Conservation (phyloP, 768 basidiomycete species). For the Podaxis sp. region DNA sequence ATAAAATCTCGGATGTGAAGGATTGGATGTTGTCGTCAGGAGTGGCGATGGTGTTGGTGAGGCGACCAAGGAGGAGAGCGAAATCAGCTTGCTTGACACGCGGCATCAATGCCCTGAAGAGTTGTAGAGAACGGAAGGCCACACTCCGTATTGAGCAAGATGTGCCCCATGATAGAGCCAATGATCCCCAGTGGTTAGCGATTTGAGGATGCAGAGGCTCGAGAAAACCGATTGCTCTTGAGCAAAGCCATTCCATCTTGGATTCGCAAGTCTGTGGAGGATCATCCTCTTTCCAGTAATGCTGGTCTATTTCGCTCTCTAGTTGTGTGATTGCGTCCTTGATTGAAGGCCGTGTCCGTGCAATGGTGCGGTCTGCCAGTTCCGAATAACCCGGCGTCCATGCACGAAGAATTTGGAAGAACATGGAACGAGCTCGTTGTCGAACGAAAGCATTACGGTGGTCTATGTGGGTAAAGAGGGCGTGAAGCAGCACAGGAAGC, state of each 20-base stretch:
- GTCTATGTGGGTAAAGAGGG: constrained; percentile 78
- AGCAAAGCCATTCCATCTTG: constrained; percentile 67
- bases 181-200: constrained; percentile 70
- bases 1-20: constrained; percentile 80
- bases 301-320: constrained; percentile 50
- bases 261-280: constrained; percentile 46
- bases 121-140: constrained; percentile 85
- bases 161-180: constrained; percentile 82
- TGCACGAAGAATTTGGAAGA: constrained; percentile 80
- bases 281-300: constrained; percentile 76
- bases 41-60: constrained; percentile 80
- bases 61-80: constrained; percentile 72
- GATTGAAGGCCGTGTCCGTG: constrained; percentile 43
- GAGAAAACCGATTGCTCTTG: constrained; percentile 61
- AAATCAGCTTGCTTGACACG: constrained; percentile 67
- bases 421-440: constrained; percentile 66
- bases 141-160: constrained; percentile 81
- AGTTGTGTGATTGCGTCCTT: constrained; percentile 48
- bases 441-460: constrained; percentile 69
- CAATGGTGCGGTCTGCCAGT: constrained; percentile 51
- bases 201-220: constrained; percentile 68
- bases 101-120: constrained; percentile 81
- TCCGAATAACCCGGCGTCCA: constrained; percentile 79
- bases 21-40: constrained; percentile 72
- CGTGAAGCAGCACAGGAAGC: constrained; percentile 73